Evolutionary conservation across 225 moss, liverwort and hornwort genomes (phyloP).

Genomic region (Sphagnum tenellum): DNA sequence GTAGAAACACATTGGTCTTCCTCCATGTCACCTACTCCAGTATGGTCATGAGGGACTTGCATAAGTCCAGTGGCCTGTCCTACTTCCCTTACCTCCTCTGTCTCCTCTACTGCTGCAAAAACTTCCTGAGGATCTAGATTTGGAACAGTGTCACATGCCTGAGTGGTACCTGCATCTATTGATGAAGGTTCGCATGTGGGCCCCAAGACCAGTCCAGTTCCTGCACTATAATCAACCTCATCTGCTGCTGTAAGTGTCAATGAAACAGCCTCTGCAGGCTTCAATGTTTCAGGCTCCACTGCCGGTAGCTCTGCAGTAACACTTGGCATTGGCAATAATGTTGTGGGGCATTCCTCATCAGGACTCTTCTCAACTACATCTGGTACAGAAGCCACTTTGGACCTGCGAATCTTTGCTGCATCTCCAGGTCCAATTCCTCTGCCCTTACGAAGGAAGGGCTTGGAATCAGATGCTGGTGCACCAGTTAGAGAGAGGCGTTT

Average conservation of each 20-base stretch:
- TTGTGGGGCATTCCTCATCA: constrained; percentile 30
- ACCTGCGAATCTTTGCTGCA: constrained; percentile 59
- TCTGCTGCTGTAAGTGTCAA: constrained; percentile 15
- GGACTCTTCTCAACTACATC: constrained; percentile 21
- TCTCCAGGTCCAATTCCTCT: constrained; percentile 87
- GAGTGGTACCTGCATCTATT: constrained; percentile 6
- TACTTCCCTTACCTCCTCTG: constrained; percentile 1
- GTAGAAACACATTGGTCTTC: too few relatives aligned
- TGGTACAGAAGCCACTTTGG: constrained; percentile 58
- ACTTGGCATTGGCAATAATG: constrained; percentile 14
- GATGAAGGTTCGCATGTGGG: constrained; percentile 15
- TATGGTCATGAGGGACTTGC: too few relatives aligned
- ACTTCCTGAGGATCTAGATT: neutral
- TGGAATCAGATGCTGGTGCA: constrained; percentile 46
- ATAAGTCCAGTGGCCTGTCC: neutral
- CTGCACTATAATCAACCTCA: constrained; percentile 15
- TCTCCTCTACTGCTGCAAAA: neutral
- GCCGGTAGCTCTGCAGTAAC: constrained; percentile 28
- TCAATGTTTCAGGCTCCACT: constrained; percentile 12
- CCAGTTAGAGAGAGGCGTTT: constrained; percentile 37
- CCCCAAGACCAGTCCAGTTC: constrained; percentile 18
- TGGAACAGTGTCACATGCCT: constrained; percentile 1
- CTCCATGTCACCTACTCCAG: too few relatives aligned
- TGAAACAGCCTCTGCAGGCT: neutral
- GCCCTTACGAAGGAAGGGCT: constrained; percentile 91